Base-by-base conservation (phyloP, 768 basidiomycete genomes). In the Rhodotorula graminis region DNA sequence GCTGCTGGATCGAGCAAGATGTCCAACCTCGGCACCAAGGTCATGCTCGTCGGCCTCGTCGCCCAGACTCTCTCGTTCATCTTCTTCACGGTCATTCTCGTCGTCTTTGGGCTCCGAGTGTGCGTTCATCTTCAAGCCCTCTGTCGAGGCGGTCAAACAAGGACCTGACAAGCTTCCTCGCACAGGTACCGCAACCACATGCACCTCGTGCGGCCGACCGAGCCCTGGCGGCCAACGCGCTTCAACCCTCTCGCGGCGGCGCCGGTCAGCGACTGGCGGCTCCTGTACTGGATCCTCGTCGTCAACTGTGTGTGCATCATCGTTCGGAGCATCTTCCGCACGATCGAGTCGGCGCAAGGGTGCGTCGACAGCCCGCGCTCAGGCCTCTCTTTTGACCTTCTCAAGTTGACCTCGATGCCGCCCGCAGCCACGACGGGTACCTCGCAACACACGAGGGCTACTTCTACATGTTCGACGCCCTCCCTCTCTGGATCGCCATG, bases 401-500 rank as follows among this genome's bases (percentile, higher is more conserved):
- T 10, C 23, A 49, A 49, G 47, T 16, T 49, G 47, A 49, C 27
- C 10, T 52, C 50, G 50, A 27, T 21, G 3, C 18, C 19, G 1
- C 27, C 3, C 3, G 27, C 50, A n/a, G 50, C 9, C 50, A 52
- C 27, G 50, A 52, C 27, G 27, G 50, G 9, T 52, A 52, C 27
- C 50, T 52, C 50, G 50, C 50, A 3, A n/a, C 27, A 8, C 50
- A 52, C 50, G 50, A 52, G n/a, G 50, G 50, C 18, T 56, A 64
- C 61, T 74, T 77, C 61, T 77, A 69, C 56, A 10, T 52, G 27
- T 64, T 75, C 55, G 76, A 77, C 64, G 69, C 68, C 16, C 52
- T 77, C 27, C 73, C 73, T 21, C 64, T 77, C 59, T 70, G 65
- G 64, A 66, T 74, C 55, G 61, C 67, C 25, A 66, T 77, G 66